Evolutionary conservation across 1,284 basidiomycete species (phyloP).

Genomic region (Thelephora terrestris): DNA sequence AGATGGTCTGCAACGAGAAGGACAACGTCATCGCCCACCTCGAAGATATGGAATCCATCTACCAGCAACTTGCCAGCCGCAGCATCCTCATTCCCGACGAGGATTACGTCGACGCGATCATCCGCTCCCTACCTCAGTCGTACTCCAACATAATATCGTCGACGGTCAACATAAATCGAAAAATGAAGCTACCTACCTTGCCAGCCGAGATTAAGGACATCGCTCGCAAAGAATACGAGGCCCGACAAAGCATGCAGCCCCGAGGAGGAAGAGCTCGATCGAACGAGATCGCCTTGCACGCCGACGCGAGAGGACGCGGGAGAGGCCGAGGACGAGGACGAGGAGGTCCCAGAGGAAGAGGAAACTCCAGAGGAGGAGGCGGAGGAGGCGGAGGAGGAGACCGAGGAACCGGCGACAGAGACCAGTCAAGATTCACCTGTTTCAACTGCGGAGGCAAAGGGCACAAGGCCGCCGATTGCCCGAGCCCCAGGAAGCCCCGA

Average conservation of each 20-base stretch:
- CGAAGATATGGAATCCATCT: conserved; percentile 11
- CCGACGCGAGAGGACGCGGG: conserved; percentile 15
- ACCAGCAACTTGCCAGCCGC: conserved; percentile 13
- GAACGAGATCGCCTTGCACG: conserved; percentile 17
- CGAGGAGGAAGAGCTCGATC: conserved; percentile 1
- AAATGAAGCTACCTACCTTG: conserved; percentile 8
- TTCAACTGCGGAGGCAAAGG: conserved; percentile 8
- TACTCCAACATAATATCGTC: conserved; percentile 6
- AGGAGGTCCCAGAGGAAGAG: conserved; percentile 10
- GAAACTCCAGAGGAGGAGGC: conserved; percentile 3
- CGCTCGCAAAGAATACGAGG: conserved; percentile 14
- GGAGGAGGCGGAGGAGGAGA: too few species aligned
- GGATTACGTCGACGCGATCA: conserved; percentile 16
- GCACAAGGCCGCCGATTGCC: conserved; percentile 5
- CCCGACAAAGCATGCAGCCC: conserved; percentile 4
- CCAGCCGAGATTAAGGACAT: conserved; percentile 11
- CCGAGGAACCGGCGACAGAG: conserved; percentile 2
- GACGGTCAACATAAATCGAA: conserved; percentile 7
- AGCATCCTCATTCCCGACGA: conserved; percentile 12
- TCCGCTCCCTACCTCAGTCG: conserved; percentile 15
- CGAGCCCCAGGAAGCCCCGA: conserved; percentile 6
- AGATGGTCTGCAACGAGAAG: conserved; percentile 8
- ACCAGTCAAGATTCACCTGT: conserved; percentile 1
- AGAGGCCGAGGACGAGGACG: conserved; percentile 16
- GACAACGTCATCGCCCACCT: conserved; percentile 16